phyloP scores from a whole-genome alignment of 768 basidiomycete genomes.

The Hypsizygus marmoreus region DNA sequence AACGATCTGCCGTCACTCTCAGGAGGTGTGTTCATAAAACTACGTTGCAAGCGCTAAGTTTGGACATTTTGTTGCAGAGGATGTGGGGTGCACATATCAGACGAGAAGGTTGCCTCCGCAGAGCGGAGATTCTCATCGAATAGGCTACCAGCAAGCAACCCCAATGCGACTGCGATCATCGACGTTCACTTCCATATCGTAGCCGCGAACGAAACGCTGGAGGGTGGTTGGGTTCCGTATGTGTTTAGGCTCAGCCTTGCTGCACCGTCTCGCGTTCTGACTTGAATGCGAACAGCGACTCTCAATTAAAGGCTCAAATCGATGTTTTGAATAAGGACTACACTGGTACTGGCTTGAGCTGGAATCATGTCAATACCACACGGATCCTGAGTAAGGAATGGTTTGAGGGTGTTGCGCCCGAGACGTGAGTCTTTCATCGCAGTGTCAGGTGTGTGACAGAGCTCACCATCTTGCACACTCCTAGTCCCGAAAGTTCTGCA shows the following conservation, averaged over 20 bases:
- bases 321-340: conserved; percentile 44
- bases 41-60: neutral
- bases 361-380: conserved; percentile 40
- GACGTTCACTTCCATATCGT: conserved; percentile 49
- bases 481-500: conserved; percentile 35
- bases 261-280: neutral
- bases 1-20: conserved; percentile 8
- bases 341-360: conserved; percentile 37
- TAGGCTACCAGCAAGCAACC: conserved; percentile 26
- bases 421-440: conserved; percentile 19
- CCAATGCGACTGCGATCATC: conserved; percentile 32
- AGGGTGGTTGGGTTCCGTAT: conserved; percentile 43
- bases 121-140: conserved; percentile 41
- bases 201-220: conserved; percentile 36
- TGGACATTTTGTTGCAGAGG: conserved; percentile 22
- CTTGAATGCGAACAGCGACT: conserved; percentile 18
- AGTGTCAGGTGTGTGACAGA: neutral
- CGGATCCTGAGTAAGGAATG: conserved; percentile 47
- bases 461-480: neutral
- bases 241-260: conserved; percentile 12
- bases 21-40: neutral
- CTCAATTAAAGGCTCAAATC: conserved; percentile 37
- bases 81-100: conserved; percentile 40
- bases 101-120: conserved; percentile 29
- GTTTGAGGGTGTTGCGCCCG: conserved; percentile 46